These are phyloP conservation scores for Begonia masoniana DNA, from an alignment of 306 rosid genomes.

Conservation along the genomic window DNA sequence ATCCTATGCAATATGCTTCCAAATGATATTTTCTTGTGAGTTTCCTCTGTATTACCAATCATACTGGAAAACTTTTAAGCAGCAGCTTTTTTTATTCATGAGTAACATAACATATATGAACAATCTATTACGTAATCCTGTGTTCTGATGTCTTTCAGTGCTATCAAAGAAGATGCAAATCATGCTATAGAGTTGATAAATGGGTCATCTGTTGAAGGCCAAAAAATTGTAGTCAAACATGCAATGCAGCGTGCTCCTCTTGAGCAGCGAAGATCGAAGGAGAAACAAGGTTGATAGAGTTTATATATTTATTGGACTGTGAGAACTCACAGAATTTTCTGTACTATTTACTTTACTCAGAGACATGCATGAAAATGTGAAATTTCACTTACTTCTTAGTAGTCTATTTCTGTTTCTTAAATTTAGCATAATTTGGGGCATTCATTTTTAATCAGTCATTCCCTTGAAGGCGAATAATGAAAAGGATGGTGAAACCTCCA, in stretches of 20 bases:
- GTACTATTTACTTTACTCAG: conserved; percentile 1
- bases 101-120: too few species aligned
- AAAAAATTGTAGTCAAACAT: conserved; percentile 66
- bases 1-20: too few species aligned
- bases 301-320: conserved; percentile 9
- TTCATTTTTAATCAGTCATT: conserved; percentile 15
- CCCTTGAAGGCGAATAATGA: conserved; percentile 22
- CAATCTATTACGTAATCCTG: not conserved
- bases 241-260: conserved; percentile 81
- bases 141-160: conserved; percentile 31
- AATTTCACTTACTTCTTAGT: too few species aligned
- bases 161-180: conserved; percentile 70
- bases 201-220: conserved; percentile 54
- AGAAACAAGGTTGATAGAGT: conserved; percentile 44
- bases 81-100: too few species aligned
- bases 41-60: too few species aligned
- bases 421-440: conserved; percentile 1
- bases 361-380: conserved; percentile 1
- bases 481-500: conserved; percentile 15
- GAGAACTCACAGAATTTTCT: conserved; percentile 2
- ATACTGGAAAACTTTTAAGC: too few species aligned
- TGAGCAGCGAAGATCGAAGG: conserved; percentile 52
- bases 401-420: not conserved
- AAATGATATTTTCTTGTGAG: too few species aligned
- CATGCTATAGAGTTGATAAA: conserved; percentile 75